phyloP scores from a whole-genome alignment of 306 rosid species.

The Vigna trinervia region DNA sequence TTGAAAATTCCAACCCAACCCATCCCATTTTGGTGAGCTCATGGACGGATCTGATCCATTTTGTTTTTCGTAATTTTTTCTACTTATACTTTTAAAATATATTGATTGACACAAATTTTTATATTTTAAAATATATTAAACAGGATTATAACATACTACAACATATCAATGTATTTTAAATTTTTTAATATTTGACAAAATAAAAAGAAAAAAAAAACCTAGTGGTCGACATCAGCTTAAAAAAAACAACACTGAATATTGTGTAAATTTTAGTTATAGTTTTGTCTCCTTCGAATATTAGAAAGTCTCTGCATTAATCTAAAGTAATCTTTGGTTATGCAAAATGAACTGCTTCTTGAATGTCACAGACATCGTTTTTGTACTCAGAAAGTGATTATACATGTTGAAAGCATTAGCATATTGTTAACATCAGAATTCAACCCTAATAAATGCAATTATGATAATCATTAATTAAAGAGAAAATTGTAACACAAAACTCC shows the following conservation, averaged over 20 bases:
- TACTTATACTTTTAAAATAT: too few species aligned
- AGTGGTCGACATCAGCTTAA: background rate
- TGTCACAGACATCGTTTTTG: background rate
- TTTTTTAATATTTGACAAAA: too few species aligned
- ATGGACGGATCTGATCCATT: too few species aligned
- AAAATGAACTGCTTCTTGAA: background rate
- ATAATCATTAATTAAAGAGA: background rate
- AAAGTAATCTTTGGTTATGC: background rate
- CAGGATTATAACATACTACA: too few species aligned
- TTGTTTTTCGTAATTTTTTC: too few species aligned
- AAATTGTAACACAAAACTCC: conserved; percentile 5
- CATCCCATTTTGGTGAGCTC: too few species aligned
- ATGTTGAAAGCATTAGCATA: background rate
- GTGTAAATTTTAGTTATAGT: background rate
- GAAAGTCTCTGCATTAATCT: conserved; percentile 6
- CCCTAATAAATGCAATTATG: conserved; percentile 6
- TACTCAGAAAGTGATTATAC: background rate
- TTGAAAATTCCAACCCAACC: too few species aligned
- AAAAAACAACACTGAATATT: background rate
- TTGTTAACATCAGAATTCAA: background rate
- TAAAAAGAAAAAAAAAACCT: too few species aligned
- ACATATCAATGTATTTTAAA: too few species aligned
- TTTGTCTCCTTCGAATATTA: background rate
- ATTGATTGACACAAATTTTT: too few species aligned
- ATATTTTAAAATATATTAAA: too few species aligned